Conservation (phyloP, 1,284 basidiomycete species). For the Boletus sp. region DNA sequence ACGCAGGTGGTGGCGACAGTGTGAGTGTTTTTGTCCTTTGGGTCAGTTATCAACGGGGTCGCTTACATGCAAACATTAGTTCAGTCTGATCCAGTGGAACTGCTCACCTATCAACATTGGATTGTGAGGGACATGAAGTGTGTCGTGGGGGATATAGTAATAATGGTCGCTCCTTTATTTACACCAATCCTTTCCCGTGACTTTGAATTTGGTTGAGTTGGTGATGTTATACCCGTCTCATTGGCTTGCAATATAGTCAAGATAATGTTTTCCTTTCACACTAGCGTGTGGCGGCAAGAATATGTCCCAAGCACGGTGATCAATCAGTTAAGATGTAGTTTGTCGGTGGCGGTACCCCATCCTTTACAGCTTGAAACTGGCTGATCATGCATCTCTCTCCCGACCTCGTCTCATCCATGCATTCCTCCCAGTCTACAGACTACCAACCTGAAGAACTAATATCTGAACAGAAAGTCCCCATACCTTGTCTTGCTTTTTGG, state of each 20-base stretch:
- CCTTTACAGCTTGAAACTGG: conserved; percentile 9
- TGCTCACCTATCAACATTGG: accelerated
- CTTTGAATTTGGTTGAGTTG: neutral
- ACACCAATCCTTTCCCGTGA: too few relatives aligned
- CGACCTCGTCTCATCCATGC: conserved; percentile 19
- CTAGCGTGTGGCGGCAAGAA: too few relatives aligned
- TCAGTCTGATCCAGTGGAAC: neutral
- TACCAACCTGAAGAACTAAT: conserved; percentile 24
- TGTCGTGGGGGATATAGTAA: neutral
- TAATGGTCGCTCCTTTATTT: neutral
- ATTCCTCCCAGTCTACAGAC: conserved; percentile 12
- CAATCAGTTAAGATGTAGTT: conserved; percentile 21
- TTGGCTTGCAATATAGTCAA: neutral
- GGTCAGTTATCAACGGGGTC: neutral
- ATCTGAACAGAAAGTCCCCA: conserved; percentile 25
- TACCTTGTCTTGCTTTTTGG: conserved; percentile 32
- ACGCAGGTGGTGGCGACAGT: accelerated
- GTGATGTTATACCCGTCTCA: neutral
- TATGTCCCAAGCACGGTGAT: too few relatives aligned
- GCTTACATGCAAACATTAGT: neutral
- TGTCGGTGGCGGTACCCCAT: conserved; percentile 23
- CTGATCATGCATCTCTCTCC: conserved; percentile 11
- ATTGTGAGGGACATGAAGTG: neutral
- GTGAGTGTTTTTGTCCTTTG: neutral
- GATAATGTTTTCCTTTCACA: too few relatives aligned